Evolutionary conservation across 2,329 filamentous ascomycete species (phyloP).

Genomic region (Coniella vitis): DNA sequence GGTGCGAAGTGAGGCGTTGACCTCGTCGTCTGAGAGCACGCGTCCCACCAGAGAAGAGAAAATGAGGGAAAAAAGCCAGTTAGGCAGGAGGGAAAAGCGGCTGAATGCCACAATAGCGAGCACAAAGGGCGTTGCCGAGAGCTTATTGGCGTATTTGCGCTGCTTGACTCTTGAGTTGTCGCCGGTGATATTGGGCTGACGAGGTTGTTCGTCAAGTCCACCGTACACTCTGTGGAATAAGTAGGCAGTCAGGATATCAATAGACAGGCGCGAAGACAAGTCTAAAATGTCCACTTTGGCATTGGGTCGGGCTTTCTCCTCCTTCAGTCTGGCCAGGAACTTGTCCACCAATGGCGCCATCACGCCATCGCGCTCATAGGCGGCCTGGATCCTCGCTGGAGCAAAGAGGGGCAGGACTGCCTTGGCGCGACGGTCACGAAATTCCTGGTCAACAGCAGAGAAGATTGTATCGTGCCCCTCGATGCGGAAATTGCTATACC

Average conservation of each 20-base stretch:
- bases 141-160: background rate
- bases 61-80: constrained; percentile 1
- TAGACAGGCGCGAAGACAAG: constrained; percentile 4
- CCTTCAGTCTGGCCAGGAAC: background rate
- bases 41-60: background rate
- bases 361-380: background rate
- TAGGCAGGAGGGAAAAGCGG: constrained; percentile 10
- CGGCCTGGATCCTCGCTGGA: constrained; percentile 23
- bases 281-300: constrained; percentile 6
- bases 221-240: constrained; percentile 2
- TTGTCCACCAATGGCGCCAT: background rate
- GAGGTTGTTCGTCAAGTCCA: constrained; percentile 2
- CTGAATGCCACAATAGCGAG: constrained; percentile 6
- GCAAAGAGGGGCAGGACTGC: constrained; percentile 43
- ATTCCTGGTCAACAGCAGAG: constrained; percentile 33
- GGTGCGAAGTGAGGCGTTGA: background rate
- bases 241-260: constrained; percentile 5
- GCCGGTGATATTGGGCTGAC: too few species aligned
- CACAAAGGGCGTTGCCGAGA: constrained; percentile 5
- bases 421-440: constrained; percentile 40
- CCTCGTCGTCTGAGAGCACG: background rate
- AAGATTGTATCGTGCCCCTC: constrained; percentile 47
- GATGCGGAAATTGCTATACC: constrained; percentile 50
- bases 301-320: background rate
- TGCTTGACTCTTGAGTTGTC: background rate